These are phyloP conservation scores for Odonthalia washingtoniensis DNA, from an alignment of 31 red algal species.

Conservation along the genomic window DNA sequence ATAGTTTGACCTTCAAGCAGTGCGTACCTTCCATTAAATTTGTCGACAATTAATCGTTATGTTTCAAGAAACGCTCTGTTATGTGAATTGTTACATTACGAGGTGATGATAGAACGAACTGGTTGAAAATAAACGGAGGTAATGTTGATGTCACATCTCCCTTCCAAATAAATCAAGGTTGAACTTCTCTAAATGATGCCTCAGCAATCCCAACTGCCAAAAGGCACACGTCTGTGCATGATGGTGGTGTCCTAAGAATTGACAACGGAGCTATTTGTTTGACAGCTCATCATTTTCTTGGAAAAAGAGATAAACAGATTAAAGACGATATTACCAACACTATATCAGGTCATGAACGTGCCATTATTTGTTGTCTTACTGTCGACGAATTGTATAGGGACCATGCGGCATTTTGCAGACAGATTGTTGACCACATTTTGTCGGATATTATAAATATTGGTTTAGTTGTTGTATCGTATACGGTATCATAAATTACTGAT, in stretches of 20 bases:
- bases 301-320: constrained; percentile 74
- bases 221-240: background rate
- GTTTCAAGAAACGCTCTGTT: no score
- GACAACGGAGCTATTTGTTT: constrained; percentile 70
- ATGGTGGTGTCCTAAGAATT: constrained; percentile 44
- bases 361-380: constrained; percentile 77
- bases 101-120: no score
- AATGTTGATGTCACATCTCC: constrained; percentile 63
- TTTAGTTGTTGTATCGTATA: constrained; percentile 77
- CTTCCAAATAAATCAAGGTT: constrained; percentile 78
- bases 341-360: constrained; percentile 73
- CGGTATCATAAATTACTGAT: constrained; percentile 70
- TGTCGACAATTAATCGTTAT: no score
- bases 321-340: constrained; percentile 68
- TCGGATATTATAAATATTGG: constrained; percentile 80
- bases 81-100: no score
- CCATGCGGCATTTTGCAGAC: constrained; percentile 66
- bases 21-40: no score
- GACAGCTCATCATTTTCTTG: constrained; percentile 83
- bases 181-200: constrained; percentile 19
- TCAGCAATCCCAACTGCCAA: background rate
- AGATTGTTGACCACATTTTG: constrained; percentile 47
- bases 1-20: no score
- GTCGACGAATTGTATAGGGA: constrained; percentile 79
- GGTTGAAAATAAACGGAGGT: constrained; percentile 58